A percentile compares a stretch with the other conserved stretches of the same genome.
These are phyloP conservation scores for Xylaria sp. DNA, from an alignment of 2,329 filamentous ascomycete genomes.

Conservation along the genomic window DNA sequence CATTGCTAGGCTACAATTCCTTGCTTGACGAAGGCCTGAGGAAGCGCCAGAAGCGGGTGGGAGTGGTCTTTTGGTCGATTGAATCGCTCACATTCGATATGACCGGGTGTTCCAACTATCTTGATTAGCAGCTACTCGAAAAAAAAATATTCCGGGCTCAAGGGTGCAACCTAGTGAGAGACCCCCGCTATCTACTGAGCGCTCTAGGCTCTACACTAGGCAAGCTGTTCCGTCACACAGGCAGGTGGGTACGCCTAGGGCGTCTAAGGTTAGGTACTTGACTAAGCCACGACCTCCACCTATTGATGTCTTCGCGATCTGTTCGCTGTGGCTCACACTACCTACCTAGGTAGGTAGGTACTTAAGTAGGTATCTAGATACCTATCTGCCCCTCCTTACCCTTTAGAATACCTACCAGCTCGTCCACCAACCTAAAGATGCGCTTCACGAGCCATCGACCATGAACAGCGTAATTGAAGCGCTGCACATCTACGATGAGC, in stretches of 20 bases:
- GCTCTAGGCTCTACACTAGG: conserved; percentile 3
- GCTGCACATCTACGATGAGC: conserved; percentile 96
- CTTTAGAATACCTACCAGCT: neutral
- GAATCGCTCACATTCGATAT: conserved; percentile 18
- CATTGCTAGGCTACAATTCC: conserved; percentile 42
- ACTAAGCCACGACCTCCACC: no score
- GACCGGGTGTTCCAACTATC: neutral
- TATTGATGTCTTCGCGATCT: no score
- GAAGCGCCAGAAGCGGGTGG: conserved; percentile 9
- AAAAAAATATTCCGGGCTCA: conserved; percentile 41
- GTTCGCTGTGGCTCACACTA: no score
- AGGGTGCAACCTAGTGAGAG: conserved; percentile 32
- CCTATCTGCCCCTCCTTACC: conserved; percentile 7
- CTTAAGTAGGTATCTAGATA: no score
- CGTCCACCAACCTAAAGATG: conserved; percentile 40
- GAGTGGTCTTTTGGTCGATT: conserved; percentile 21
- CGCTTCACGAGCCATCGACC: conserved; percentile 53
- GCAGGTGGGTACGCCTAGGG: neutral
- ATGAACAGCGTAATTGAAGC: conserved; percentile 94
- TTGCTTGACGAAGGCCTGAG: conserved; percentile 8
- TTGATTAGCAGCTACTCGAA: neutral
- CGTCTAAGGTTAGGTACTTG: no score
- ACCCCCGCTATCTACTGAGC: conserved; percentile 36
- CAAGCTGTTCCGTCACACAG: neutral
- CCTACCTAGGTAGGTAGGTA: no score